Evolutionary conservation across 208 protist species (phyloP).

Genomic region (Entamoeba dispar): DNA sequence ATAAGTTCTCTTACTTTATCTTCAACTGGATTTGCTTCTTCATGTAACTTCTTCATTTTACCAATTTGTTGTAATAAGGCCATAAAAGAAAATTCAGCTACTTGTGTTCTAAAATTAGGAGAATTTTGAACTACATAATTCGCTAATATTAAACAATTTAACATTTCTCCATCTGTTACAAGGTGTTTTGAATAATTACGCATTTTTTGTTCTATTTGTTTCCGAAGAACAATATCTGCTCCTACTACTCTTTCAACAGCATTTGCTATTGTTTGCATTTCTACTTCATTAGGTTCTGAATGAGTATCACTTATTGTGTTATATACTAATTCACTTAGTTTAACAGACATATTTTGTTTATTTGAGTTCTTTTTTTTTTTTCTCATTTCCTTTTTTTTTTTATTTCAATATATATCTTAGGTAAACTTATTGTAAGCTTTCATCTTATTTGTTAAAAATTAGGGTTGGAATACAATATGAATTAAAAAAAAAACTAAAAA

Average conservation of each 20-base stretch:
- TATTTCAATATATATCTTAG: not conserved
- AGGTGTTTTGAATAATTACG: not conserved
- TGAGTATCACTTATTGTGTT: not conserved
- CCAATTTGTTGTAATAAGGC: not conserved
- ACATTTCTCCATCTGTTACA: not conserved
- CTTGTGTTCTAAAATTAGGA: not conserved
- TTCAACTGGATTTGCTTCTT: not conserved
- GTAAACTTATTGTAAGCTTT: not conserved
- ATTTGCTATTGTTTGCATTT: not conserved
- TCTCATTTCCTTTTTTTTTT: not conserved
- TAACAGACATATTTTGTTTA: not conserved
- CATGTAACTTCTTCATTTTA: not conserved
- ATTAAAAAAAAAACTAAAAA: not conserved
- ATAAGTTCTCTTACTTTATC: not conserved
- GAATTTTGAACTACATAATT: not conserved
- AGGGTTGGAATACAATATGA: not conserved
- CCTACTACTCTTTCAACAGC: not conserved
- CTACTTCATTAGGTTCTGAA: not conserved
- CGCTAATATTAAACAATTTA: not conserved
- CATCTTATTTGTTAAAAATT: not conserved
- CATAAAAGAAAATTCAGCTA: not conserved
- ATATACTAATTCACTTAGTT: not conserved
- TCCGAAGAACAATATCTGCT: not conserved
- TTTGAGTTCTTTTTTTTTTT: not conserved
- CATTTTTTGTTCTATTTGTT: not conserved